phyloP scores from a whole-genome alignment of 2,329 filamentous ascomycete species.

The Chaetomiaceae sp. region DNA sequence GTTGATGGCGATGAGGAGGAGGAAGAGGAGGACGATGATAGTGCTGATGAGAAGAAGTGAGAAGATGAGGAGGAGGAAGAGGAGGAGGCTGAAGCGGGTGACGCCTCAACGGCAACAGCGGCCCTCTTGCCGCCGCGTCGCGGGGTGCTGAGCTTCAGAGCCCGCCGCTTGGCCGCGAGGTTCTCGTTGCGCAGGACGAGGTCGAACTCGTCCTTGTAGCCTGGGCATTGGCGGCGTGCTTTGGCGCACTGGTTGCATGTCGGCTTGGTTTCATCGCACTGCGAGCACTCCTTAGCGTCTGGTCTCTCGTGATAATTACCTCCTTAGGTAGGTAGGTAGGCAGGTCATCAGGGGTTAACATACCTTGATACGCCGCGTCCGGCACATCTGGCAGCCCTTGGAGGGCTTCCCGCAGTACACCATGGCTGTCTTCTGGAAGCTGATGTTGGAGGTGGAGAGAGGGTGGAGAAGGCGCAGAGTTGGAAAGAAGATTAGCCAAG shows the following conservation, averaged over 20 bases:
- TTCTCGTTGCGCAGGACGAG: slow-evolving; percentile 70
- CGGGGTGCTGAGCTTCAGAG: slow-evolving; percentile 46
- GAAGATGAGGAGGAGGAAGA: slow-evolving; percentile 9
- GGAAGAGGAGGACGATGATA: not conserved
- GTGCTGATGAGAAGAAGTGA: slow-evolving; percentile 35
- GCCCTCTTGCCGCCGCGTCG: not conserved
- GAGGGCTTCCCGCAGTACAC: slow-evolving; percentile 64
- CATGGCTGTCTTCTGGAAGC: slow-evolving; percentile 38
- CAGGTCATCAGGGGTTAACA: no score
- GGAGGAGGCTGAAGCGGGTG: slow-evolving; percentile 30
- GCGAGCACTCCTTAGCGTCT: no score
- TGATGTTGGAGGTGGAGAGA: slow-evolving; percentile 10
- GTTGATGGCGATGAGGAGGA: not conserved
- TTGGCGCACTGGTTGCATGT: slow-evolving; percentile 63
- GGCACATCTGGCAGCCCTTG: slow-evolving; percentile 69
- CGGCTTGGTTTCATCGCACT: slow-evolving; percentile 66
- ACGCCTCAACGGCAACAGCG: slow-evolving; percentile 38
- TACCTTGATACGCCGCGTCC: slow-evolving; percentile 70
- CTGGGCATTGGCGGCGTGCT: slow-evolving; percentile 59
- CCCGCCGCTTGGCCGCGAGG: slow-evolving; percentile 60
- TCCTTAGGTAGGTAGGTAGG: no score
- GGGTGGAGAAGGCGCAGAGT: not conserved
- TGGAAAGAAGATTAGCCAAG: no score
- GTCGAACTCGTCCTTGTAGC: slow-evolving; percentile 68
- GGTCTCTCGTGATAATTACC: no score